Percentiles rank a stretch among this genome's conserved stretches.
phyloP scores from a whole-genome alignment of 2,329 filamentous ascomycete species.

The Ceratocystis cubensis region DNA sequence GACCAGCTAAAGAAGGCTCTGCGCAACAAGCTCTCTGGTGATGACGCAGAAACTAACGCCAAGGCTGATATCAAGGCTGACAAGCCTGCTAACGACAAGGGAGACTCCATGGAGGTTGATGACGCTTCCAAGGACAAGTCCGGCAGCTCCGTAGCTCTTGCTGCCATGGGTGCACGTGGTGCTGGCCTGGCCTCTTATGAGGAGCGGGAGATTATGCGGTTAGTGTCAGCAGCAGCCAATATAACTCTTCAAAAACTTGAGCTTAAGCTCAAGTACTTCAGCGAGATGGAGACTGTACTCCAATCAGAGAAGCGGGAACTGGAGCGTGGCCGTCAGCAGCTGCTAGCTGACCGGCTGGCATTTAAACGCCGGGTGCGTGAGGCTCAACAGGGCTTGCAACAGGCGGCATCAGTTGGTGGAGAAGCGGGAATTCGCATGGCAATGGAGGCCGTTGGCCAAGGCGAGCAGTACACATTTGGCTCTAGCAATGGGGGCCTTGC shows the following conservation, averaged over 20 bases:
- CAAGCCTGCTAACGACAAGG: conserved; percentile 38
- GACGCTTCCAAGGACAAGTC: conserved; percentile 27
- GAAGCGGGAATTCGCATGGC: conserved; percentile 39
- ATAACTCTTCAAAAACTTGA: conserved; percentile 91
- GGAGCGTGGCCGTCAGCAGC: conserved; percentile 78
- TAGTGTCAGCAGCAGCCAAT: conserved; percentile 86
- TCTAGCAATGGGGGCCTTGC: conserved; percentile 17
- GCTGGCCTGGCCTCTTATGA: conserved; percentile 87
- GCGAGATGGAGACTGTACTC: conserved; percentile 85
- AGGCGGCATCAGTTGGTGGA: conserved; percentile 37
- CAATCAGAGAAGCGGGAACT: conserved; percentile 87
- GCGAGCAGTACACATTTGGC: conserved; percentile 43
- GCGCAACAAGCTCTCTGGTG: conserved; percentile 59
- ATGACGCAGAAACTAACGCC: conserved; percentile 24
- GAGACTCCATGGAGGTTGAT: conserved; percentile 50
- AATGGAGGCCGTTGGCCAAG: conserved; percentile 36
- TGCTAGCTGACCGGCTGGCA: conserved; percentile 81
- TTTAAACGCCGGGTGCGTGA: conserved; percentile 81
- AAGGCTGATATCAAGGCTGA: neutral
- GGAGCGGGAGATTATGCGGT: conserved; percentile 88
- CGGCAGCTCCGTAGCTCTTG: conserved; percentile 68
- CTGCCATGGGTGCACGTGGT: conserved; percentile 71
- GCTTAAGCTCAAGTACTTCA: conserved; percentile 89
- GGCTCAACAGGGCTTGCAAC: conserved; percentile 62
- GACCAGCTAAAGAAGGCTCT: conserved; percentile 73